These are phyloP conservation scores for Fusarium nanum DNA, from an alignment of 2,329 filamentous ascomycete species.

Conservation along the genomic window DNA sequence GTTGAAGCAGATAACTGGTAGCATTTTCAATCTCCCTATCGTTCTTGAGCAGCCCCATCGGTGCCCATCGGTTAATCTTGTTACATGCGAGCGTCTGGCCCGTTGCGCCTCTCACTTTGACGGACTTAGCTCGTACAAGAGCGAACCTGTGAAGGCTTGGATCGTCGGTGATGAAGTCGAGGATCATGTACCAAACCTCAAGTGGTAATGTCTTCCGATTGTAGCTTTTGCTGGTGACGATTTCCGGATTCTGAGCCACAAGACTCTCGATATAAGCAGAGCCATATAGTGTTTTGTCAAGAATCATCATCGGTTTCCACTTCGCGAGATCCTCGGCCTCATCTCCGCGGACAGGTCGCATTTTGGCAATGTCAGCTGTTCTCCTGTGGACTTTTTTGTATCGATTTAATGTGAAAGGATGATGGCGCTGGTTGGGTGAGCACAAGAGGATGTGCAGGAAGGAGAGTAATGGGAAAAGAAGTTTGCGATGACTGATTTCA, in stretches of 20 bases:
- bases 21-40: too few species aligned
- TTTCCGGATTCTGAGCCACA: fast-evolving
- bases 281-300: not conserved
- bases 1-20: not conserved
- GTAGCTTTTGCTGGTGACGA: not conserved
- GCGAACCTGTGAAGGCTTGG: not conserved
- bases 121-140: not conserved
- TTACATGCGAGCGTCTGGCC: not conserved
- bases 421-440: not conserved
- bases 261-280: not conserved
- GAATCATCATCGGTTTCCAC: not conserved
- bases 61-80: not conserved
- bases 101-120: fast-evolving
- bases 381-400: not conserved
- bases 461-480: fast-evolving
- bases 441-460: not conserved
- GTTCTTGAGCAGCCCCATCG: too few species aligned
- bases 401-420: fast-evolving
- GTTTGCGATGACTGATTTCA: not conserved
- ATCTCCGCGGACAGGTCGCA: not conserved
- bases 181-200: slow-evolving; percentile 5
- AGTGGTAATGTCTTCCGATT: not conserved
- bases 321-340: not conserved
- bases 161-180: not conserved
- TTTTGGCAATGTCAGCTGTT: not conserved